Evolutionary conservation across 164 flowering plant species (phyloP), one percentile per base, ranked within the genome.

Genomic region (Pachysandra terminalis): DNA sequence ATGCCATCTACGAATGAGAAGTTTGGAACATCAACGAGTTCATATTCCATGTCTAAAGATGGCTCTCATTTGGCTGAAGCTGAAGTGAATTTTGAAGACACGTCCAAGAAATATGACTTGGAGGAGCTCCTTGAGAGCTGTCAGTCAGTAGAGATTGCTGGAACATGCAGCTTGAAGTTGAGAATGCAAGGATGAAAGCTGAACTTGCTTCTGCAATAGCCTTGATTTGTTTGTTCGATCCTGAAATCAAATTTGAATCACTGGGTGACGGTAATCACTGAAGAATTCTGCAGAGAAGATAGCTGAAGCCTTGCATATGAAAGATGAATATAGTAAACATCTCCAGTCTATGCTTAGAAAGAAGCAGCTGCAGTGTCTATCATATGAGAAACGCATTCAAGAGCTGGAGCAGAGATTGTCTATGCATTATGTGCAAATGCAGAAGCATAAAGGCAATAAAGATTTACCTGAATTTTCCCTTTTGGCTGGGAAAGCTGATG

Each of bases 101-200:
- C 65, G 35, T 54, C 68, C 58, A 90, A 79, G 56, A 88, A 79
- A 66, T 75, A 69, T 68, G 86, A 82, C 57, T 63, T 70, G 25
- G 84, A 79, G 68, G 92, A 83, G 57, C 68, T 82, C n/a, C 74
- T 83, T 58, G 93, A 86, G 65, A 85, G 77, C 23, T 78, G 65
- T 74, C 93, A 77, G 67, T 77, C 91, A 65, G 78, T 87, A 55
- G 98, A 93, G 68, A 88, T 96, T 80, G 92, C 96, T 67, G 99
- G 99, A 73, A 96, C 99, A 61, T 87, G 96, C 84, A 93, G 73
- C 60, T 91, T 76, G 99, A 96, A 79, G 99, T 96, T 65, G 98
- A 96, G 83, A 96, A 93, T 82, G 98, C 94, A 64, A 89, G 82
- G 72, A 75, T 96, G 68, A 93, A 86, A 80, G 97, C 99, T 74